Base-by-base conservation (phyloP, 2,329 filamentous ascomycete genomes). In the Colletotrichum noveboracense region DNA sequence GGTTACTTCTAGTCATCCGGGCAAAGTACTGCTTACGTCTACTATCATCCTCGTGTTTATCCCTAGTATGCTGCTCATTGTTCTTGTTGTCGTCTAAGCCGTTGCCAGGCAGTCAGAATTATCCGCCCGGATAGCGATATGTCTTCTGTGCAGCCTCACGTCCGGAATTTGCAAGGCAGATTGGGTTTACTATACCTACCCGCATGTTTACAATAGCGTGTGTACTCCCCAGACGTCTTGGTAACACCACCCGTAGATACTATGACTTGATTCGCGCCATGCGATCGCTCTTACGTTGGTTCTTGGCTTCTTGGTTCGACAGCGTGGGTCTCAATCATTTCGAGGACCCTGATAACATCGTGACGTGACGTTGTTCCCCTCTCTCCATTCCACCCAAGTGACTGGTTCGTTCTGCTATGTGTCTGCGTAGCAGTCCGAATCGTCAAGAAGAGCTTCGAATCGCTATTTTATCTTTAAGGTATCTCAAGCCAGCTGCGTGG, bases 21-120 rank as follows among this genome's bases (percentile, higher is more conserved):
- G n/a, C 10, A 48, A 21, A 48, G n/a, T 48, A 7, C 43, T 7
- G 12, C 43, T 4, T n/a, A 6, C n/a, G 10, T 48, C 18, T 10
- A n/a, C 9, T 3, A 12, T 0, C 9, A 6, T 6, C 18, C 18
- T 43, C 2, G 5, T 6, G 5, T n/a, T 6, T 1, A 43, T 43
- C 2, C 9, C 18, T 0, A 6, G 38, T 10, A 43, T 43, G 5
- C 1, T 43, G 0, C 3, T 18, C 18, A 43, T 43, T 6, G 38
- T n/a, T 12, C 18, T 6, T 4, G 5, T n/a, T 18, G 9, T n/a
- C 16, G 2, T 43, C 2, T n/a, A 6, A 10, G 18, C 9, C 5
- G 38, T 43, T 43, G 6, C 18, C 18, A 5, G 43, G 18, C 6
- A 48, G 10, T 48, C 10, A 21, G 43, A 13, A 21, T 3, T 21